These are phyloP conservation scores for Irpex rosettiformis DNA, from an alignment of 1,284 basidiomycete species.

Conservation along the genomic window DNA sequence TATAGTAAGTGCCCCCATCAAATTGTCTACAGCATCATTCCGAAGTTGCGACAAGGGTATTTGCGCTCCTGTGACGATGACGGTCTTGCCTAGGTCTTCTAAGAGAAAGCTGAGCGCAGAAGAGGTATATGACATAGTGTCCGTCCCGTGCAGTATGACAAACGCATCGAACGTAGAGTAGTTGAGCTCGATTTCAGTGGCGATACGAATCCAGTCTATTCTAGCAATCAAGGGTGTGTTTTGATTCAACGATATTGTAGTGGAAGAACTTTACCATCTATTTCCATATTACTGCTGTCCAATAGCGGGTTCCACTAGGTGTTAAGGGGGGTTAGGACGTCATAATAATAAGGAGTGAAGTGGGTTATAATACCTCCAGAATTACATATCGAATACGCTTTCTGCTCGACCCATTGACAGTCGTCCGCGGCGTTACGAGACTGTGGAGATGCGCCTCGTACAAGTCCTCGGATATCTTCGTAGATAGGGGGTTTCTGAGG, in stretches of 20 bases:
- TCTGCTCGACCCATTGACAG: conserved; percentile 54
- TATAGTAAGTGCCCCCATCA: conserved; percentile 83
- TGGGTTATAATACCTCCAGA: conserved; percentile 57
- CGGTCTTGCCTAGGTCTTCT: conserved; percentile 88
- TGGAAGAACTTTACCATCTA: conserved; percentile 46
- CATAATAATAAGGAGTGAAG: conserved; percentile 3
- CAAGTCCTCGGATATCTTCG: conserved; percentile 51
- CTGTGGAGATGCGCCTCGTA: conserved; percentile 72
- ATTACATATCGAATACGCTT: conserved; percentile 81
- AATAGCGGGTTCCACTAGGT: conserved; percentile 79
- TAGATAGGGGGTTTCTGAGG: conserved; percentile 40
- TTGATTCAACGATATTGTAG: conserved; percentile 13
- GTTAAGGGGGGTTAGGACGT: neutral
- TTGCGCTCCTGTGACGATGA: conserved; percentile 89
- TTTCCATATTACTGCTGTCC: conserved; percentile 87
- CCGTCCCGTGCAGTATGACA: conserved; percentile 89
- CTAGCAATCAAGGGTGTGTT: conserved; percentile 15
- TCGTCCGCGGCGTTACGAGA: conserved; percentile 71
- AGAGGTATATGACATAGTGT: conserved; percentile 89
- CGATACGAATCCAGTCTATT: conserved; percentile 85
- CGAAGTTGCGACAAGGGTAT: conserved; percentile 86
- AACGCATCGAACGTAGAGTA: conserved; percentile 85
- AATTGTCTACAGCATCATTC: conserved; percentile 88
- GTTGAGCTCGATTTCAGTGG: conserved; percentile 89
- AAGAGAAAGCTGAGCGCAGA: conserved; percentile 87